phyloP scores from a whole-genome alignment of 352 stramenopile species.

The Phytophthora tubulina region DNA sequence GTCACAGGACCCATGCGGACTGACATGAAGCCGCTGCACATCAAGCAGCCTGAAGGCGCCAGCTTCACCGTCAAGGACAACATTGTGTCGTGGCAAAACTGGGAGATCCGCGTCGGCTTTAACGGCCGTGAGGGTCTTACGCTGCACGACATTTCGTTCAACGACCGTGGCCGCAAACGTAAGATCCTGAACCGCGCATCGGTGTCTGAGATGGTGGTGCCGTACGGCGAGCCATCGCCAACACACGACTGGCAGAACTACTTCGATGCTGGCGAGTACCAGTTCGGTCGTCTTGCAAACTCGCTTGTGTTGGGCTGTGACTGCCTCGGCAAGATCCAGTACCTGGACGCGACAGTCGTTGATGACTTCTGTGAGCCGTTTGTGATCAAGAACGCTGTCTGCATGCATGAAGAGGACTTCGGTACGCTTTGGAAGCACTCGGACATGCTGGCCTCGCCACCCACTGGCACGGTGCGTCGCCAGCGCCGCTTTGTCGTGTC shows the following conservation, averaged over 20 bases:
- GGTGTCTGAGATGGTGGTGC: conserved; percentile 90
- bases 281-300: conserved; percentile 80
- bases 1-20: conserved; percentile 53
- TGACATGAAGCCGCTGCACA: conserved; percentile 68
- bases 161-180: conserved; percentile 51
- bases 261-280: conserved; percentile 88
- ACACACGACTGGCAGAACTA: conserved; percentile 87
- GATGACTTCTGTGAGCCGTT: conserved; percentile 44
- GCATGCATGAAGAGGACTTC: conserved; percentile 46
- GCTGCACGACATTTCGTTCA: conserved; percentile 56
- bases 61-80: conserved; percentile 79
- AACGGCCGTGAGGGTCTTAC: conserved; percentile 85
- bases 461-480: conserved; percentile 57
- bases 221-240: conserved; percentile 77
- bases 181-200: conserved; percentile 73
- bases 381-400: conserved; percentile 45
- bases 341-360: conserved; percentile 40
- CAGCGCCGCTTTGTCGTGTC: conserved; percentile 83
- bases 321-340: conserved; percentile 46
- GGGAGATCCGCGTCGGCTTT: conserved; percentile 83
- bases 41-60: conserved; percentile 79
- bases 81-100: conserved; percentile 83
- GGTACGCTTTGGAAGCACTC: conserved; percentile 79
- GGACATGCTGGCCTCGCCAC: conserved; percentile 41
- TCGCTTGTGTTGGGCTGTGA: conserved; percentile 86